Evolutionary conservation across 2,329 filamentous ascomycete genomes (phyloP), one percentile per base, ranked within the genome.

Genomic region (Furcasterigmium furcatum): DNA sequence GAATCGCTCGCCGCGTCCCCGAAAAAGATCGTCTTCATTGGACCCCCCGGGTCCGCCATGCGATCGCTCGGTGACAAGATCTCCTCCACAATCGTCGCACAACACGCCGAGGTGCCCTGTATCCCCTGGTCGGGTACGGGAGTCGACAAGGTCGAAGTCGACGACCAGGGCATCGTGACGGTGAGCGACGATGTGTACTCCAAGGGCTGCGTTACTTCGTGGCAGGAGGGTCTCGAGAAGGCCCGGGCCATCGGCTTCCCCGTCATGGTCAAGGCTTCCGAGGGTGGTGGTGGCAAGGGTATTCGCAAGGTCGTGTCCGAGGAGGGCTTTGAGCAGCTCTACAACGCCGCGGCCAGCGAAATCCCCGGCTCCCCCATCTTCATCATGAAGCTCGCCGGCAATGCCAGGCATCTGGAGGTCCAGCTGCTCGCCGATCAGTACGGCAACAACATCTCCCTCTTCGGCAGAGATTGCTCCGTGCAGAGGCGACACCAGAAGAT

Each of bases 181-280:
- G 94, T 99, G 48, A 77, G 82, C 34, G 91, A 96, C 44, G 74
- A 90, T 6, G 63, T 95, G 48, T 99, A 99, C 68, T 79, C 84
- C 58, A 88, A 91, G 70, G 94, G 94, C 52, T 99, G 94, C 68
- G 94, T 95, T 40, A 82, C 82, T 63, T 91, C 88, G 19, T 91
- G 90, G 69, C 76, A 96, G 68, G 91, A 99, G 71, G 94, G 92
- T 71, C 80, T 99, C 42, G 73, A 81, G 61, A 91, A 87, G 62
- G 94, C 94, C 48, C 84, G 81, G 65, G 80, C 89, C 62, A 99
- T 99, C 66, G 94, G 94, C 55, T 99, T 99, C 75, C 94, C 94
- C 14, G 88, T 99, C 76, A 99, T 99, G 94, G 90, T 99, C 68
- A 99, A 99, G 78, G 94, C 94, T n/a, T 97, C 94, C 3, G 94